phyloP scores from a whole-genome alignment of 495 filamentous ascomycete species.

The Copromyces sp. region DNA sequence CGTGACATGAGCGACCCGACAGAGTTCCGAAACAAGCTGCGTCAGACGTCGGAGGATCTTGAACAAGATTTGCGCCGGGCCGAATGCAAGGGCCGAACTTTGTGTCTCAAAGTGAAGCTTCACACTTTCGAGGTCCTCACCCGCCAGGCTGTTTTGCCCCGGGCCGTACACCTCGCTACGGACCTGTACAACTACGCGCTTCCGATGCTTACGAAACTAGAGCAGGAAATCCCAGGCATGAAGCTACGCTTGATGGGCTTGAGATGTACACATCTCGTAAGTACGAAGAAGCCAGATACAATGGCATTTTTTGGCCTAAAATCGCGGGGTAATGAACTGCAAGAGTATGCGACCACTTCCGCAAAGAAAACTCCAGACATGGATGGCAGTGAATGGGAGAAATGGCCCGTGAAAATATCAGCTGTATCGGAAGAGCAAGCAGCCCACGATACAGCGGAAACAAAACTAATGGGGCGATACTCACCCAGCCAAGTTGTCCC shows the following conservation, averaged over 20 bases:
- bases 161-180: conserved; percentile 59
- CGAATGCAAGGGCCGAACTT: conserved; percentile 77
- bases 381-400: conserved; percentile 45
- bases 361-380: conserved; percentile 10
- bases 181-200: conserved; percentile 75
- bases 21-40: conserved; percentile 67
- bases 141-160: conserved; percentile 63
- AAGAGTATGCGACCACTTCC: conserved; percentile 1
- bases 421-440: not conserved
- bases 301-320: conserved; percentile 71
- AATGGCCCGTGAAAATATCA: not conserved
- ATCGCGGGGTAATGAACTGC: conserved; percentile 10
- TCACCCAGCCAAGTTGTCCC: conserved; percentile 6
- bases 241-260: conserved; percentile 83
- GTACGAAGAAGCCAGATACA: conserved; percentile 61
- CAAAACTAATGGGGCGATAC: conserved; percentile 43
- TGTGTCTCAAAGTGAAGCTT: conserved; percentile 87
- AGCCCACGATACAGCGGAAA: conserved; percentile 49
- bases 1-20: conserved; percentile 60
- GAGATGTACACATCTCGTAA: conserved; percentile 76
- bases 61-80: conserved; percentile 75
- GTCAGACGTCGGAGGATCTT: conserved; percentile 71
- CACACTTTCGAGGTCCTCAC: conserved; percentile 90
- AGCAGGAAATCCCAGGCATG: conserved; percentile 74
- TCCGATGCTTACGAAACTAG: conserved; percentile 77